Percentiles rank a stretch among this genome's conserved stretches.
These are phyloP conservation scores for Nyctanthes arbortristis DNA, from an alignment of 257 asterid species.

Conservation along the genomic window DNA sequence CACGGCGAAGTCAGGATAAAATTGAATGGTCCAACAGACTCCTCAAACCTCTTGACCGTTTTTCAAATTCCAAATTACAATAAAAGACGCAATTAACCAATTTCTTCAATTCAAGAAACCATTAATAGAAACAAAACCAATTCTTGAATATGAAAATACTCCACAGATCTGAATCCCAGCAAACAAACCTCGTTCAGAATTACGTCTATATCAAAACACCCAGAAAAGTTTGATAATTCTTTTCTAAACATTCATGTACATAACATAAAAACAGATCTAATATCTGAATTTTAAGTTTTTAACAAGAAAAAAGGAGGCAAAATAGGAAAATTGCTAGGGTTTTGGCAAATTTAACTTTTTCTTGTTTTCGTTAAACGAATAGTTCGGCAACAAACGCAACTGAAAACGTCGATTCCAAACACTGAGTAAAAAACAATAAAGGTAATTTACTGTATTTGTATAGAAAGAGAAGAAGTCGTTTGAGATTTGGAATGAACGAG, in stretches of 20 bases:
- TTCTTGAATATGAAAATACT: slow-evolving; percentile 18
- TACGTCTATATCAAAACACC: background rate
- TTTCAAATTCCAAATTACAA: slow-evolving; percentile 25
- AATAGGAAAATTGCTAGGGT: slow-evolving; percentile 41
- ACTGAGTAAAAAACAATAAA: slow-evolving; percentile 5
- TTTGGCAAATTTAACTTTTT: slow-evolving; percentile 29
- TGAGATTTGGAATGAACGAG: slow-evolving; percentile 47
- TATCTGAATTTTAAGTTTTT: slow-evolving; percentile 8
- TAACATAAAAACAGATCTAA: slow-evolving; percentile 52
- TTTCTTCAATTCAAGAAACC: slow-evolving; percentile 41
- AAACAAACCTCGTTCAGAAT: background rate
- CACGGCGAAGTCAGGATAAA: background rate
- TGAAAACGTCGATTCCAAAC: slow-evolving; percentile 62
- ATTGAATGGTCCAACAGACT: background rate
- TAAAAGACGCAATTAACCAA: slow-evolving; percentile 18
- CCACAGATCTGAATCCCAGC: slow-evolving; percentile 43
- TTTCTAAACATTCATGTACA: background rate
- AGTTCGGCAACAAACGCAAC: slow-evolving; percentile 63
- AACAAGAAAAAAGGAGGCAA: background rate
- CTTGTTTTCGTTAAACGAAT: slow-evolving; percentile 31
- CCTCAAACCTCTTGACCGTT: slow-evolving; percentile 13
- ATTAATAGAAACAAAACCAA: slow-evolving; percentile 32
- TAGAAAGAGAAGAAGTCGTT: slow-evolving; percentile 20
- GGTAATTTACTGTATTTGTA: background rate
- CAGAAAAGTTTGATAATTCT: background rate